Evolutionary conservation across 768 basidiomycete genomes (phyloP), one percentile per base, ranked within the genome.

Genomic region (Panaeolus papilionaceus): DNA sequence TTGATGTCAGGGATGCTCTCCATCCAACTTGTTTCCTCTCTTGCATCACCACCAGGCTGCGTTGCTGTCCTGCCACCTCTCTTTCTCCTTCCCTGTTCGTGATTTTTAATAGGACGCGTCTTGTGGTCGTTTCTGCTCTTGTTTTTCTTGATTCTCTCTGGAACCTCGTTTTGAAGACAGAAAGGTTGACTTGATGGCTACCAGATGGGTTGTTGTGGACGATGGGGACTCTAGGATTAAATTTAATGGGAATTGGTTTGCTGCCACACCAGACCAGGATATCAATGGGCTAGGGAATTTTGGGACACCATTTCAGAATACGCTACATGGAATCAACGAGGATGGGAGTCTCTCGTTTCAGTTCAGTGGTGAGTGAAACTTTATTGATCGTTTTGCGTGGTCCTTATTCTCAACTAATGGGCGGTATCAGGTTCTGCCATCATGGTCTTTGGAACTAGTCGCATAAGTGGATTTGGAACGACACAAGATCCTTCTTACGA

Each of bases 191-290:
- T 51, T 26, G 7, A 51, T 51, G 47, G 47, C 14, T 51, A 49
- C 66, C 37, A 51, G 73, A 61, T 71, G 64, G 68, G 62, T 72
- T 44, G 49, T 72, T 12, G 70, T 73, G 9, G 74, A 75, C 42
- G 74, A 75, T 38, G 68, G 71, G 38, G 68, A 70, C 51, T 40
- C 70, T n/a, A 63, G 67, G 20, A 72, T 68, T 28, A 26, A 38
- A 20, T 80, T 79, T 49, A 68, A 39, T 1, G 69, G 75, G 2
- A 66, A 71, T 3, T 80, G 79, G 78, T 75, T 72, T 26, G 71
- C 72, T 61, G 26, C 14, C n/a, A 42, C 44, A 66, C 70, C 71
- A 12, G 71, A 72, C 3, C 72, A 68, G 40, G 71, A 74, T 44
- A 54, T 39, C 6, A 72, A 76, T 40, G 44, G 61, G 0, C 20